Evolutionary conservation across 164 flowering plant genomes (phyloP), one percentile per base, ranked within the genome.

Genomic region (Umbellularia californica): DNA sequence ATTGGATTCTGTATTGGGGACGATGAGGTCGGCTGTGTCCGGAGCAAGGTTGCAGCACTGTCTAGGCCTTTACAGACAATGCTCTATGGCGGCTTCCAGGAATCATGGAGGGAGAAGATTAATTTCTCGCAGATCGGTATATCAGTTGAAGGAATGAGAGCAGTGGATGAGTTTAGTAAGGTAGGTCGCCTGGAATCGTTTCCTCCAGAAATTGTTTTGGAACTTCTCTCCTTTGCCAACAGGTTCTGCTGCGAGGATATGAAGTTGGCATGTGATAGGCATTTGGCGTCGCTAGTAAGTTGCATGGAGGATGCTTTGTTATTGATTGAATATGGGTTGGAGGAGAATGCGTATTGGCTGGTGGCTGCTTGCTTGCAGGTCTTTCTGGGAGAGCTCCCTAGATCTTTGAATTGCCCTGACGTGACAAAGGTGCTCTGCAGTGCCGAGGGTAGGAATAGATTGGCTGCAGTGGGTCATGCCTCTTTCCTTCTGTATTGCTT

Each of bases 321-420:
- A 62, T 80, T 90, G 14, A 75, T 94, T 30, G 94, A 87, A 17
- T 94, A 88, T 78, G 96, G 94, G 1, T 79, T 92, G 75, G 93
- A 91, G 82, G 90, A 94, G 83, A 85, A 64, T 3, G 87, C 97
- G 0, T 63, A 79, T 77, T 84, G 92, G 62, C 82, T 92, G 12
- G 92, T 89, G 41, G 92, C 90, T 1, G 77, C 94, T 80, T 94
- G 97, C 80, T 81, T 94, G 84, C 97, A 94, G 80, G 83, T 88
- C 5, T 70, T 92, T 33, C 75, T 92, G 51, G 81, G 97, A 78
- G 93, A 91, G 77, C 84, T 94, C 15, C 98, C 98, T 0, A 72
- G 75, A 67, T 84, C 89, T 30, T 41, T 92, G 75, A 66, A 81
- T 50, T 83, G 84, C 74, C 80, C 80, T 0, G 79, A 79, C 28